Base-by-base conservation (phyloP, 768 basidiomycete genomes). In the Amanita phalloides region DNA sequence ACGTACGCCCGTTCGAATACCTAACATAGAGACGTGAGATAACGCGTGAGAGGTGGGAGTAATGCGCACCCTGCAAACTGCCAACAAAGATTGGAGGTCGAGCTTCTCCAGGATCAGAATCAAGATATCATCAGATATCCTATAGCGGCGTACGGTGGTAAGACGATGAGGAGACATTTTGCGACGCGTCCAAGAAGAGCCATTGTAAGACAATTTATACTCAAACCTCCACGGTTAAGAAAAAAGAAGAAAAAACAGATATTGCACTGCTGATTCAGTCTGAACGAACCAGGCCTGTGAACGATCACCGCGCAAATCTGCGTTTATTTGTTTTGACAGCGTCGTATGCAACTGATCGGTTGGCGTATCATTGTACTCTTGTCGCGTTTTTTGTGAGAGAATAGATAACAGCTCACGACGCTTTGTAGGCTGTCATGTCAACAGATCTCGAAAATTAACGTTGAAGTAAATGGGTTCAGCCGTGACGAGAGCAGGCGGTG, bases 391-490 rank as follows among this genome's bases (percentile, higher is more conserved):
- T 77, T 77, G 75, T 76, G 67, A 70, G 57, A 57, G 62, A 61
- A 60, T 56, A 59, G 61, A 53, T 62, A 60, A 62, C 61, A 61
- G 63, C 63, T 64, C 66, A 62, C 60, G 64, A 57, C 61, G 65
- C 68, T 65, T 42, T 68, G 66, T 63, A 62, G 65, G 70, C 60
- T 75, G 72, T 65, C 76, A 78, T 77, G 77, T 77, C 77, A 77
- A 78, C 77, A 65, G 35, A 58, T 59, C 60, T 70, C 70, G 61
- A 63, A 63, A 64, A 67, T 67, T 55, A 59, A 64, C 59, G 59
- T 63, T 59, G 50, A 58, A 63, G 64, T 54, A 60, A 66, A 62
- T 66, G 62, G 69, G 67, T 69, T 71, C 59, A 62, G 62, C 65
- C 64, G 66, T 62, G 64, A 59, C 58, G 60, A 56, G 62, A 64